Evolutionary conservation across 768 basidiomycete genomes (phyloP).

Genomic region (Pholiota conissans): DNA sequence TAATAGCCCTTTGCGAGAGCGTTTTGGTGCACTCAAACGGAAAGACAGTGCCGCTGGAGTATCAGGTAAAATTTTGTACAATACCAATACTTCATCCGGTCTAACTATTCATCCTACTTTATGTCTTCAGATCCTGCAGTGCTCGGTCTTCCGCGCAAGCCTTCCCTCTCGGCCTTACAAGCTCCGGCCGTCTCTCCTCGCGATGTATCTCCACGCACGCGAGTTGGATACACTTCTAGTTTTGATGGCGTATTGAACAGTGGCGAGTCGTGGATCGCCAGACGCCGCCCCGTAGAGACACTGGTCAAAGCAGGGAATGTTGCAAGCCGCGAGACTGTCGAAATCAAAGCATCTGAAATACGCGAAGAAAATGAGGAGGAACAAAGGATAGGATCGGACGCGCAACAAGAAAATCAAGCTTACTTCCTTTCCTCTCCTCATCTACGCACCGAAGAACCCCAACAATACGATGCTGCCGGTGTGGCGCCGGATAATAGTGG

Average conservation of each 20-base stretch:
- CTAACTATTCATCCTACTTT: background rate
- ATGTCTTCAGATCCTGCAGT: conserved; percentile 59
- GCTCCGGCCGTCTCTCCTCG: conserved; percentile 56
- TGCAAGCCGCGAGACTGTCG: conserved; percentile 35
- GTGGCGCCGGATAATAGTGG: background rate
- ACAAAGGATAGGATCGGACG: conserved; percentile 11
- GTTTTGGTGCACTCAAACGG: conserved; percentile 63
- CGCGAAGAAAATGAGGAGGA: conserved; percentile 61
- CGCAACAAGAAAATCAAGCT: conserved; percentile 10
- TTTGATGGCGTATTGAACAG: conserved; percentile 74
- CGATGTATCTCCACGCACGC: conserved; percentile 68
- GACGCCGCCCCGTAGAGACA: conserved; percentile 62
- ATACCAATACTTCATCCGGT: background rate
- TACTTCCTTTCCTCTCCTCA: conserved; percentile 15
- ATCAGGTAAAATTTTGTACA: conserved; percentile 44
- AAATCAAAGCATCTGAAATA: conserved; percentile 48
- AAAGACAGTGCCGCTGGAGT: conserved; percentile 52
- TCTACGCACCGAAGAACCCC: conserved; percentile 14
- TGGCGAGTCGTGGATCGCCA: conserved; percentile 69
- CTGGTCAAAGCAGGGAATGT: conserved; percentile 41
- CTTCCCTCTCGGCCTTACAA: conserved; percentile 65
- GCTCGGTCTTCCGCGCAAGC: conserved; percentile 59
- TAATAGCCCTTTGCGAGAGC: conserved; percentile 63
- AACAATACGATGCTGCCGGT: conserved; percentile 1
- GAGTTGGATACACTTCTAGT: conserved; percentile 55